Percentiles rank a stretch among this genome's conserved stretches.
phyloP scores from a whole-genome alignment of 805 yeast genomes.

The Monosporozyma solicola region DNA sequence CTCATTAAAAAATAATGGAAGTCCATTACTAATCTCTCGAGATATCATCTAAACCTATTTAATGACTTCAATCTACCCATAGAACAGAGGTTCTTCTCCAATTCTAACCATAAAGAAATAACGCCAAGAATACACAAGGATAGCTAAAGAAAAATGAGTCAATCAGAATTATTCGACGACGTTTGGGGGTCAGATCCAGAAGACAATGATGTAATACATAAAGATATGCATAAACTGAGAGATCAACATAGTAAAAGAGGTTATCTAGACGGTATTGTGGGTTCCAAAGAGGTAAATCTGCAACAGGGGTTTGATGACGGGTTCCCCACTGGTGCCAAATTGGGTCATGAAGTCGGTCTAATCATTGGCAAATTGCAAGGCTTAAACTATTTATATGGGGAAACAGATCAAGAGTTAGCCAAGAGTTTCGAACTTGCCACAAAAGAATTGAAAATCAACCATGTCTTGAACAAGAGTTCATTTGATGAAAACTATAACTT shows the following conservation, averaged over 20 bases:
- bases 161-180: conserved; percentile 5
- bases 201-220: neutral
- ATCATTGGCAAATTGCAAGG: conserved; percentile 47
- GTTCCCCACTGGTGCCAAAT: conserved; percentile 60
- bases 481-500: conserved; percentile 45
- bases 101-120: neutral
- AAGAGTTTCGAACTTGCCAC: conserved; percentile 33
- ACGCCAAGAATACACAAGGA: neutral
- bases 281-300: conserved; percentile 55
- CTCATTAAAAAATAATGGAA: too few relatives aligned
- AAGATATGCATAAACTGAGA: conserved; percentile 33
- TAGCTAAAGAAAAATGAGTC: neutral
- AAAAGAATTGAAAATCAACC: conserved; percentile 48
- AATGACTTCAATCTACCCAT: neutral
- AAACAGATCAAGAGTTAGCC: conserved; percentile 10
- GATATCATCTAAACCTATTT: neutral
- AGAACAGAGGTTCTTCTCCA: too few relatives aligned
- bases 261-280: conserved; percentile 68
- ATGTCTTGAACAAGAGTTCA: conserved; percentile 44
- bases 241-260: conserved; percentile 72
- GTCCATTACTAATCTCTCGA: neutral
- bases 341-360: conserved; percentile 61
- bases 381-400: conserved; percentile 15
- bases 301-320: conserved; percentile 80
- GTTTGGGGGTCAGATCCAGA: conserved; percentile 12